Percentiles rank a stretch among this genome's conserved stretches.
Conservation (phyloP, 108 stramenopile genomes). For the Discostella stelligeroides region DNA sequence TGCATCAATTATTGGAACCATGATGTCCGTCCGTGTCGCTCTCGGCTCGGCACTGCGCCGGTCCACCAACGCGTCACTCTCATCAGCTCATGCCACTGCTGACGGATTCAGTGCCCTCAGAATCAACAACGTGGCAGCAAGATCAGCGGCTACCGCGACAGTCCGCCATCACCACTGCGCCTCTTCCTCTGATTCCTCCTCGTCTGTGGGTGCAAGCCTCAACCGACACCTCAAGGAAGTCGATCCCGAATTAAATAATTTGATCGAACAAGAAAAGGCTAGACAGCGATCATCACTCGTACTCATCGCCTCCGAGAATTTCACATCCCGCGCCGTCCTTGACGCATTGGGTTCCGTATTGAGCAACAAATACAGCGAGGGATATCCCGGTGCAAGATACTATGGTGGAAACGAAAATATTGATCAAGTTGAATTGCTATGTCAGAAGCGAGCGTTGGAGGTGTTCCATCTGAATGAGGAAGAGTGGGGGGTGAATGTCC, state of each 20-base stretch:
- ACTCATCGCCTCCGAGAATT: slow-evolving; percentile 96
- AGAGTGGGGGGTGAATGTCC: slow-evolving; percentile 94
- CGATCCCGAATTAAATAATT: slow-evolving; percentile 89
- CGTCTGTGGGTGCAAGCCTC: slow-evolving; percentile 63
- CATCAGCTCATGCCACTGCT: too few relatives aligned
- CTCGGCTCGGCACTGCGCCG: neutral
- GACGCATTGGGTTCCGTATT: slow-evolving; percentile 97
- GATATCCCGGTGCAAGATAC: slow-evolving; percentile 95
- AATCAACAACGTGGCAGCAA: too few relatives aligned
- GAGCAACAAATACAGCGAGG: slow-evolving; percentile 96
- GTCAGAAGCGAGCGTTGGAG: slow-evolving; percentile 96
- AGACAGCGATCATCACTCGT: slow-evolving; percentile 91
- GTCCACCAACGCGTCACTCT: neutral
- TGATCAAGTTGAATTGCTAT: slow-evolving; percentile 95
- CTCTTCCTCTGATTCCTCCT: slow-evolving; percentile 36
- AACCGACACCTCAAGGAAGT: slow-evolving; percentile 86
- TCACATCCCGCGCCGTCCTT: slow-evolving; percentile 94
- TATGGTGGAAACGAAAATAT: slow-evolving; percentile 98
- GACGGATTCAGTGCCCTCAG: too few relatives aligned
- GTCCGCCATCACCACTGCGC: too few relatives aligned
- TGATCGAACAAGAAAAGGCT: slow-evolving; percentile 95
- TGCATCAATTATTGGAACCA: neutral
- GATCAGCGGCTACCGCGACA: too few relatives aligned
- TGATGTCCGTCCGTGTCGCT: neutral
- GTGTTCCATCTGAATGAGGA: slow-evolving; percentile 93